Evolutionary conservation across 2,329 filamentous ascomycete species (phyloP).

Genomic region (Colletotrichum gigasporum): DNA sequence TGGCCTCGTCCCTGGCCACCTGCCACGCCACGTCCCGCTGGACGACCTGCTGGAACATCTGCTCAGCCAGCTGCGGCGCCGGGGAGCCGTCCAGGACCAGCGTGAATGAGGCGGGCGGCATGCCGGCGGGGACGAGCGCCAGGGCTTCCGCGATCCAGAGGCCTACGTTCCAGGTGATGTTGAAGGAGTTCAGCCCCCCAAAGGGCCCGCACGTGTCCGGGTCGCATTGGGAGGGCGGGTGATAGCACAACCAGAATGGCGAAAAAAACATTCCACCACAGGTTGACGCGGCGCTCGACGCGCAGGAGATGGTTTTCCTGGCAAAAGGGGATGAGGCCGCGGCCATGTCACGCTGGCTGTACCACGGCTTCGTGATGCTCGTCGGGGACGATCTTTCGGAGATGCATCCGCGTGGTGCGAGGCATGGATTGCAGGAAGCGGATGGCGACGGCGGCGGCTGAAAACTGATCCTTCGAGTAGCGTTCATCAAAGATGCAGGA

Average conservation of each 20-base stretch:
- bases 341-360: background rate
- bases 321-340: constrained; percentile 11
- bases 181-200: background rate
- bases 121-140: constrained; percentile 1
- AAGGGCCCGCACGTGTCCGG: background rate
- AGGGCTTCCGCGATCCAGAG: background rate
- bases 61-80: background rate
- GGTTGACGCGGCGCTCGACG: background rate
- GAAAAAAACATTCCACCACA: constrained; percentile 1
- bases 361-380: background rate
- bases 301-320: background rate
- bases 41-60: background rate
- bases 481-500: too few relatives aligned
- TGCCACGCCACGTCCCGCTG: constrained; percentile 8
- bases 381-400: background rate
- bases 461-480: too few relatives aligned
- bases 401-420: background rate
- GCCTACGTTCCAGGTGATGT: background rate
- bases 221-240: too few relatives aligned
- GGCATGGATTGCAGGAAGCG: background rate
- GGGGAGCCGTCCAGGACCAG: background rate
- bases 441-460: background rate
- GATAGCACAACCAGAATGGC: too few relatives aligned
- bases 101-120: background rate
- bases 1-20: background rate